phyloP scores from a whole-genome alignment of 306 rosid genomes.

The Sicyos edulis region DNA sequence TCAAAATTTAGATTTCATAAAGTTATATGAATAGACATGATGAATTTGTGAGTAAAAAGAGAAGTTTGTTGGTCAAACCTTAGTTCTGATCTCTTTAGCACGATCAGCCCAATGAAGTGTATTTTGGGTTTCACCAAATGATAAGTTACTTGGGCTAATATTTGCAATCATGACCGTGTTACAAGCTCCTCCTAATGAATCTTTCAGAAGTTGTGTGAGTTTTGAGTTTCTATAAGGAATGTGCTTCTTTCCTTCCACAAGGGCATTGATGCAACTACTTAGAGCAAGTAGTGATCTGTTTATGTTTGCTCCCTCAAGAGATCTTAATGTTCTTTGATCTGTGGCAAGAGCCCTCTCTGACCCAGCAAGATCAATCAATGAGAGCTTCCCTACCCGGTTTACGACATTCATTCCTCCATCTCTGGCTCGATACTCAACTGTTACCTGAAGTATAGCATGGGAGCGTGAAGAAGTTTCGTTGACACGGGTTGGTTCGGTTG shows the following conservation, averaged over 20 bases:
- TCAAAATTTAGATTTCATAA: not conserved
- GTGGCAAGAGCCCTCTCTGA: conserved; percentile 98
- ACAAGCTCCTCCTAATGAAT: conserved; percentile 87
- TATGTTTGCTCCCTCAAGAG: conserved; percentile 95
- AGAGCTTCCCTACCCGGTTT: conserved; percentile 81
- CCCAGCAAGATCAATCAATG: conserved; percentile 92
- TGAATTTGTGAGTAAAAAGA: not conserved
- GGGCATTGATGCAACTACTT: conserved; percentile 94
- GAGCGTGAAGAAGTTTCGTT: conserved; percentile 97
- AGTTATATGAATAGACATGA: not conserved
- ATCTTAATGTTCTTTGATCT: conserved; percentile 83
- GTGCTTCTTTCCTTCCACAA: conserved; percentile 95
- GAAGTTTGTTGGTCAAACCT: conserved; percentile 42
- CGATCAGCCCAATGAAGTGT: conserved; percentile 98
- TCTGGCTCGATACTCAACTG: conserved; percentile 70
- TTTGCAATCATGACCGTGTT: conserved; percentile 97
- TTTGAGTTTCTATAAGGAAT: conserved; percentile 85
- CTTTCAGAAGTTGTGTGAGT: conserved; percentile 94
- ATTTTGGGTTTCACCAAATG: conserved; percentile 92
- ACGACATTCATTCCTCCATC: conserved; percentile 65
- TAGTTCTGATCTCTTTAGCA: conserved; percentile 84
- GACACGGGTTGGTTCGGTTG: conserved; percentile 92
- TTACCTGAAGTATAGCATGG: conserved; percentile 95
- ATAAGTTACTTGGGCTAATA: conserved; percentile 81
- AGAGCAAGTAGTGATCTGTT: conserved; percentile 90